Conservation (phyloP, 208 protist genomes). For the Crithidia fasciculata region DNA sequence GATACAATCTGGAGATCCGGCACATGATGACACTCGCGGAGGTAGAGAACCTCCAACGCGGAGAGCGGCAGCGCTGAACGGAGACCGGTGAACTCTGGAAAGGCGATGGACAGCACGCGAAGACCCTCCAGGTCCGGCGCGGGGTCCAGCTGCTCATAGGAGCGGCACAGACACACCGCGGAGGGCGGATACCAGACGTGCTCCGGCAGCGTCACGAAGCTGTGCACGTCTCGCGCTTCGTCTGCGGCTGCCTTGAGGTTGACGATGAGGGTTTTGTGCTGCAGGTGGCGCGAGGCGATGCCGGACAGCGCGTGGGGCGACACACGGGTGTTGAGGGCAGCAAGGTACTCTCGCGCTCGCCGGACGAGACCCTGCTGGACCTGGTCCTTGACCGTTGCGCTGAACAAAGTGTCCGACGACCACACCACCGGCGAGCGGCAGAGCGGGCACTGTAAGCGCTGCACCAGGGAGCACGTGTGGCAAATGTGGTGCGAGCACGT, state of each 20-base stretch:
- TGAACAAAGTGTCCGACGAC: background rate
- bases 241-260: slow-evolving; percentile 2
- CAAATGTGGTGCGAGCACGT: slow-evolving; percentile 14
- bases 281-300: background rate
- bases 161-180: slow-evolving; percentile 2
- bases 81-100: background rate
- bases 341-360: slow-evolving; percentile 2
- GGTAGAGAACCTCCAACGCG: slow-evolving; percentile 7
- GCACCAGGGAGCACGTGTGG: background rate
- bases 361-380: background rate
- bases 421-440: slow-evolving; percentile 10
- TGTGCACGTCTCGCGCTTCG: slow-evolving; percentile 5
- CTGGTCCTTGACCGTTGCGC: background rate
- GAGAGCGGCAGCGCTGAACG: background rate
- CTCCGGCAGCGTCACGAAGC: background rate
- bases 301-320: background rate
- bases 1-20: background rate
- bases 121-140: background rate
- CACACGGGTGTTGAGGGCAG: background rate
- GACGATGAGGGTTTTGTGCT: background rate
- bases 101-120: slow-evolving; percentile 1
- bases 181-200: background rate
- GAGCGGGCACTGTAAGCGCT: slow-evolving; percentile 2
- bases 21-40: background rate
- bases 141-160: background rate